phyloP scores from a whole-genome alignment of 2,329 filamentous ascomycete genomes.

The Nemania diffusa region DNA sequence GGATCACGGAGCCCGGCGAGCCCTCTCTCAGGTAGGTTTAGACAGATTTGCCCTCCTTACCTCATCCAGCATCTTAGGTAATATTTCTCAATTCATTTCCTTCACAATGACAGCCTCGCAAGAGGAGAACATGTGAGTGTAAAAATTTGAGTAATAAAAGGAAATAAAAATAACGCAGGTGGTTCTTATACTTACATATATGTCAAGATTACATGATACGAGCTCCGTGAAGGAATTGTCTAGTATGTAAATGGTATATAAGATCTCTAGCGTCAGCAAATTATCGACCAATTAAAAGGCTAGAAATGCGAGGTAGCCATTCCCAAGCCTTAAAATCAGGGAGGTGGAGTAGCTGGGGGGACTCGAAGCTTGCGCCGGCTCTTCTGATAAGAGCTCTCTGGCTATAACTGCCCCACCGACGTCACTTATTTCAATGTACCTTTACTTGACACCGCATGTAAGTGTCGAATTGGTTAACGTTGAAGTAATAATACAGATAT shows the following conservation, averaged over 20 bases:
- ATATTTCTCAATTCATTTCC: neutral
- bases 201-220: neutral
- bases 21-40: neutral
- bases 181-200: neutral
- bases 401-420: slow-evolving; percentile 28
- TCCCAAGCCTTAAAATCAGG: slow-evolving; percentile 23
- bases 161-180: neutral
- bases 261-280: neutral
- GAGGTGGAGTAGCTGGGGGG: slow-evolving; percentile 25
- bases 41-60: neutral
- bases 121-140: neutral
- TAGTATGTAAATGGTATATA: neutral
- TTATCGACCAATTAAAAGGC: slow-evolving; percentile 11
- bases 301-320: slow-evolving; percentile 22
- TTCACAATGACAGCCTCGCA: neutral
- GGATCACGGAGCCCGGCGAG: neutral
- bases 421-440: slow-evolving; percentile 24
- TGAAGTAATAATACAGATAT: neutral
- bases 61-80: neutral
- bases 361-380: slow-evolving; percentile 19
- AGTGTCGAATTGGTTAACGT: neutral
- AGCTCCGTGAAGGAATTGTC: neutral
- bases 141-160: neutral
- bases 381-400: slow-evolving; percentile 2
- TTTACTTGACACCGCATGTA: neutral